Conservation (phyloP, 1,284 basidiomycete genomes). For the Ceratobasidium sp. region DNA sequence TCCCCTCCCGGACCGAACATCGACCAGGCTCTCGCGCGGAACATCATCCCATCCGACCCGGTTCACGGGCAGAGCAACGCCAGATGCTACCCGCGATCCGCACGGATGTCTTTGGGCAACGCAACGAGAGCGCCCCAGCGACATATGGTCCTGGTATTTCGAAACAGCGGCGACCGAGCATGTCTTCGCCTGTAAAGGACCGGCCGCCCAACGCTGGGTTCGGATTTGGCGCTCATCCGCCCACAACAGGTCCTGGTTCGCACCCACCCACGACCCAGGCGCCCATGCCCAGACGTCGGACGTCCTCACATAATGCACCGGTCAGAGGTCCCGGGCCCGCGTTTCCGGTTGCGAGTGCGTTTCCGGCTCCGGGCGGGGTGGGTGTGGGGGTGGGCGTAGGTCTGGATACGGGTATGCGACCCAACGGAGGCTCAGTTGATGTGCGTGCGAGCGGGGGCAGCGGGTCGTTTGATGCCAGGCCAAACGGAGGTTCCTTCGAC, state of each 20-base stretch:
- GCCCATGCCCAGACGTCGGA: slow-evolving; percentile 15
- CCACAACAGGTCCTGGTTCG: slow-evolving; percentile 3
- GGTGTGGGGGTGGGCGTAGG: slow-evolving; percentile 4
- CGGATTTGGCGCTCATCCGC: slow-evolving; percentile 16
- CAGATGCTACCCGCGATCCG: slow-evolving; percentile 4
- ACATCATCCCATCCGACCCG: slow-evolving; percentile 7
- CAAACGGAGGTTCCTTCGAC: background rate
- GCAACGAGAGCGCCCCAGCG: slow-evolving; percentile 38
- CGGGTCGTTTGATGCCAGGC: background rate
- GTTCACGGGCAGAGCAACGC: background rate
- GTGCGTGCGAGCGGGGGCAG: no score
- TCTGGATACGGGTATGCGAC: background rate
- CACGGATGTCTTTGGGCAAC: slow-evolving; percentile 25
- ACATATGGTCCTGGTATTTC: background rate
- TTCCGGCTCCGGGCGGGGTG: background rate
- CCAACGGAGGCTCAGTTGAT: no score
- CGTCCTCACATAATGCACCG: slow-evolving; percentile 17
- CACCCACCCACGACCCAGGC: slow-evolving; percentile 37
- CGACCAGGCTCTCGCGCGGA: slow-evolving; percentile 29
- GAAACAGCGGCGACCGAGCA: slow-evolving; percentile 5
- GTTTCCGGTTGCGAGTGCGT: slow-evolving; percentile 19
- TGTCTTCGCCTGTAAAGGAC: slow-evolving; percentile 33
- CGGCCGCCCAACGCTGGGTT: slow-evolving; percentile 4
- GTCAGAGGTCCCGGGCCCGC: background rate
- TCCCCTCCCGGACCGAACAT: slow-evolving; percentile 17